Conservation (phyloP, 768 basidiomycete genomes). For the Amanita exitialis region DNA sequence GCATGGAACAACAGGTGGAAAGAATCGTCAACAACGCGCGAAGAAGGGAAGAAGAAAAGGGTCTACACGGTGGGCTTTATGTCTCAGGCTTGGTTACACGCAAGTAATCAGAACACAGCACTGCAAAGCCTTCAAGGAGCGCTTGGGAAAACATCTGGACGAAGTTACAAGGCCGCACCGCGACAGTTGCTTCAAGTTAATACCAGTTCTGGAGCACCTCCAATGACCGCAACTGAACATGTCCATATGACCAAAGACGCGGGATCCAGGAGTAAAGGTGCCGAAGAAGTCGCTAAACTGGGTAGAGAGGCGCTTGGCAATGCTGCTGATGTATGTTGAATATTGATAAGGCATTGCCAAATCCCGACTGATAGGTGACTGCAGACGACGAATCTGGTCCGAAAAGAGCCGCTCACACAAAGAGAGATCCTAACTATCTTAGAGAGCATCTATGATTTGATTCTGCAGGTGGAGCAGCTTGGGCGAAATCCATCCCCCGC, state of each 20-base stretch:
- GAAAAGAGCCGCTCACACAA: constrained; percentile 65
- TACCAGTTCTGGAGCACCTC: constrained; percentile 30
- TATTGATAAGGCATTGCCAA: not conserved
- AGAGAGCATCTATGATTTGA: constrained; percentile 79
- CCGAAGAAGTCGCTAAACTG: constrained; percentile 65
- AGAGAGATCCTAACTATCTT: constrained; percentile 71
- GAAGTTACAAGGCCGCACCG: constrained; percentile 95
- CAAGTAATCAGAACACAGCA: constrained; percentile 26
- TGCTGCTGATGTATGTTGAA: constrained; percentile 42
- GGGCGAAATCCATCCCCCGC: constrained; percentile 64
- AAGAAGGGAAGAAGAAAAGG: constrained; percentile 79
- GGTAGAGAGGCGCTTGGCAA: constrained; percentile 64
- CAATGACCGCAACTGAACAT: constrained; percentile 33
- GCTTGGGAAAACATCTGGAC: constrained; percentile 86
- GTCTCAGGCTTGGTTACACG: not conserved
- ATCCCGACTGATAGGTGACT: not conserved
- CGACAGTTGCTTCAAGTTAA: constrained; percentile 92
- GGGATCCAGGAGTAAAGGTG: constrained; percentile 40
- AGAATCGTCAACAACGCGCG: constrained; percentile 89
- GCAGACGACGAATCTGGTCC: constrained; percentile 54
- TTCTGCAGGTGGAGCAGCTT: constrained; percentile 79
- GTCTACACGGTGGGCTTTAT: constrained; percentile 36
- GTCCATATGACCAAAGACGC: constrained; percentile 45
- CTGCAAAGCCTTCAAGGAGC: constrained; percentile 82
- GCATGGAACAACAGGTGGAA: constrained; percentile 94